Evolutionary conservation across 441 rosid species (phyloP), one percentile per base, ranked within the genome.

Genomic region (Metrosideros polymorpha): DNA sequence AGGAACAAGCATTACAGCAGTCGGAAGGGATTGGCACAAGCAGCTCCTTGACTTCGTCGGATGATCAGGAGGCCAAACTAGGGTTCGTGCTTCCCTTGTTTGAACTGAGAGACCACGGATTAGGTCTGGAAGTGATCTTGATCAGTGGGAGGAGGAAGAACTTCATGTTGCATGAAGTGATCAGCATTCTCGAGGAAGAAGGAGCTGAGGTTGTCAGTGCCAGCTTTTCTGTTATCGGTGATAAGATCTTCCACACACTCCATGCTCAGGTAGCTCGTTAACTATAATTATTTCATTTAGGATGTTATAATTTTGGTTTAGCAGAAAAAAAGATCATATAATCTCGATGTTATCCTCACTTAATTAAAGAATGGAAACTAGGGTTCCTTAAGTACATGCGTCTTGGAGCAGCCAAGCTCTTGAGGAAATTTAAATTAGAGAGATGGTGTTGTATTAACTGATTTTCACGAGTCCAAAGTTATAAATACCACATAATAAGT

Each of bases 131-230:
- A 85, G 91, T 94, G 84, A 76, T 88, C 49, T 19, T 93, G 87
- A 88, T 92, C 13, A 93, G 89, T 76, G 92, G 93, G 51, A 57
- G 89, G 85, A 85, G 90, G 12, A 93, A 88, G 82, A 92, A 88
- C 82, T 94, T 92, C 91, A 89, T 83, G 91, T 61, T 93, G 3
- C 76, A 84, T 85, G 91, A 94, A 87, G 90, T 89, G 27, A 89
- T 93, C 3, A 85, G 88, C 61, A 90, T 93, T 66, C 88, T 94
- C 9, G 87, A 93, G 17, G 91, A 93, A 83, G 97, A 93, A 93
- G 97, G 97, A 53, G 94, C 93, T 52, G 92, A 91, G 77, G 95
- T 94, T 51, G 89, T 93, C 14, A 90, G 89, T 30, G 93, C 93
- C 6, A 91, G 88, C 87, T 90, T 86, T 87, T 89, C 91, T 35